Evolutionary conservation across 805 yeast genomes (phyloP), one percentile per base, ranked within the genome.

Genomic region (Nakazawaea anatomiae): DNA sequence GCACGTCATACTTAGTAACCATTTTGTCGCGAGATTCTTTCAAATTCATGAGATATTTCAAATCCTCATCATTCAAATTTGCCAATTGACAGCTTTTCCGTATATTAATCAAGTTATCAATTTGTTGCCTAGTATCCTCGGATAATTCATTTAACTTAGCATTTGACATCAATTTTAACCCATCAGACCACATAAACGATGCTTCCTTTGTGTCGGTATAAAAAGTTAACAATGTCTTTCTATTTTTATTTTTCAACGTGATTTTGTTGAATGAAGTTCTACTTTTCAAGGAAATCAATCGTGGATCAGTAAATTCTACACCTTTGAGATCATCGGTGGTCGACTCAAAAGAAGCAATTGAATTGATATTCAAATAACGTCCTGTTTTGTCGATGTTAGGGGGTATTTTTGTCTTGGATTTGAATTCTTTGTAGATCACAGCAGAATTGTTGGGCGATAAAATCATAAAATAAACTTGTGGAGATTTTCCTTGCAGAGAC

Each of bases 181-280:
- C 96, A 66, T 89, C 96, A 36, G 85, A 68, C 95, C 95, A 89
- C 6, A 83, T 78, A 49, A 77, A 79, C 42, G 85, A 80, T 46
- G 80, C 75, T 45, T 84, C 88, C 55, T 77, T 76, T 1, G 88
- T 83, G 52, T 86, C 91, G 11, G 87, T 78, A 61, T 76, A 87
- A 58, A 87, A 84, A n/a, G 73, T 64, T 50, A 87, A 71, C 9
- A 82, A 56, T 18, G 68, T 60, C 41, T 74, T 72, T 36, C 67
- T 67, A 38, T 65, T 60, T 57, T 73, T 60, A 57, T 73, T 80
- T 10, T 73, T 54, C 18, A 85, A 62, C 0, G 79, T 69, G 47
- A 85, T 80, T 58, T 76, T 81, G 47, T 80, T 82, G 57, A 80
- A 80, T 18, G 67, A 76, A 58, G 66, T 67, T 49, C 85, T 77